Base-by-base conservation (phyloP, 495 filamentous ascomycete genomes). In the Glarea lozoyensis region DNA sequence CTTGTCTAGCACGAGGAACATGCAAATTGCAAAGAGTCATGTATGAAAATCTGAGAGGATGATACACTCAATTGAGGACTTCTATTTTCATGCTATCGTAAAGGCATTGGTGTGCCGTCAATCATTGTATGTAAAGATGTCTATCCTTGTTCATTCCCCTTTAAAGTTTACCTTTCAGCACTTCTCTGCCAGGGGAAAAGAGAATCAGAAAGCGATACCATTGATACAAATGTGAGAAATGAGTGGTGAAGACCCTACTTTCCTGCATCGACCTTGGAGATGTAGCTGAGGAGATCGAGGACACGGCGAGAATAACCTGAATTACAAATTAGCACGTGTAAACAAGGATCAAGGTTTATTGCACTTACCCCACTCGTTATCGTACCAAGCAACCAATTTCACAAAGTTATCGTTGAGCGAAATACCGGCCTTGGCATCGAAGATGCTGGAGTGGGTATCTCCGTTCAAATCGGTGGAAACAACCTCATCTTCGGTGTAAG, bases 381-480 rank as follows among this genome's bases (percentile, higher is more conserved):
- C 90, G 73, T 98, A 98, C 92, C 92, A 98, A 58, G 82, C 79
- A 62, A 98, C 81, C 30, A 98, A 77, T 82, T 98, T 98, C 76
- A 97, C 81, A 72, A 98, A 98, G 78, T 97, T 85, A 53, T 84
- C 64, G 81, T 98, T 98, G 48, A 98, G 81, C 53, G 88, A 82
- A 67, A 98, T 97, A 79, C 92, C 92, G 38, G 92, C 92, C 84
- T 95, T 95, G 65, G 90, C 90, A 69, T 98, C 92, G 70, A 98
- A 96, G 79, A 98, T 92, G 68, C 88, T 95, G 50, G 88, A 95
- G 78, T 77, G 63, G 62, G 69, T 74, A 70, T 96, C 82, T 66
- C 93, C 92, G 72, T 83, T 92, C 65, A 97, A 57, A 65, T 98
- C 92, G 52, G 70, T 79, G 57, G 90, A 96, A 68, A 98, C 92